Base-by-base conservation (phyloP, 768 basidiomycete species). In the Pleurotus cornucopiae region DNA sequence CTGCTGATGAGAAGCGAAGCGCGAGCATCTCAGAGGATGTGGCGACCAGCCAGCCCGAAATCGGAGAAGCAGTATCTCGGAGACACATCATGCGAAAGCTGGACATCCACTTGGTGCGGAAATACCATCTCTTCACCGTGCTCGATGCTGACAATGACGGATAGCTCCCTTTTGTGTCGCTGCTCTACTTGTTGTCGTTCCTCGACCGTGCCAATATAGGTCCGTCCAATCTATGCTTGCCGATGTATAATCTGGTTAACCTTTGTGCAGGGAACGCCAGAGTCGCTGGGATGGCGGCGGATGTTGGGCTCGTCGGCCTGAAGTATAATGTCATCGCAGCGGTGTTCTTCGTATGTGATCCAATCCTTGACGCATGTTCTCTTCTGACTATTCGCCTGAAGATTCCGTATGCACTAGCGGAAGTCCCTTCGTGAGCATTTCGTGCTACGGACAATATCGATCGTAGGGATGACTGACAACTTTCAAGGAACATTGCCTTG, bases 241-340 rank as follows among this genome's bases (percentile, higher is more conserved):
- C 14, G 26, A 39, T 46, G 43, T 54, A n/a, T 55, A 6, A 21
- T 16, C 2, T 16, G 51, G 2, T 20, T 21, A 20, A 23, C n/a
- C 26, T 21, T 18, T 20, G 12, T 49, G 20, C 26, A 76, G 75
- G 75, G 46, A 76, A 76, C 60, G 74, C 75, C 13, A 62, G 63
- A 57, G 70, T 81, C 21, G 78, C 78, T 6, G 77, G 77, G 14
- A 71, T 79, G 76, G 63, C 69, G 13, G 59, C 52, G 1, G 74
- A 78, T 56, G 60, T 68, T 25, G 30, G 66, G 23, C 57, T 69
- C 5, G 60, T 57, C 18, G 67, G 66, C 21, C 61, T 60, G 26
- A 58, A 61, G 58, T 68, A 68, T 37, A 64, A 69, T 57, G 37
- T 66, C 4, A 61, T 64, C 40, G 66, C 66, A 16, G 64, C 66